Conservation (phyloP, 192 early-diverging fungal species). For the Coemansia sp. region DNA sequence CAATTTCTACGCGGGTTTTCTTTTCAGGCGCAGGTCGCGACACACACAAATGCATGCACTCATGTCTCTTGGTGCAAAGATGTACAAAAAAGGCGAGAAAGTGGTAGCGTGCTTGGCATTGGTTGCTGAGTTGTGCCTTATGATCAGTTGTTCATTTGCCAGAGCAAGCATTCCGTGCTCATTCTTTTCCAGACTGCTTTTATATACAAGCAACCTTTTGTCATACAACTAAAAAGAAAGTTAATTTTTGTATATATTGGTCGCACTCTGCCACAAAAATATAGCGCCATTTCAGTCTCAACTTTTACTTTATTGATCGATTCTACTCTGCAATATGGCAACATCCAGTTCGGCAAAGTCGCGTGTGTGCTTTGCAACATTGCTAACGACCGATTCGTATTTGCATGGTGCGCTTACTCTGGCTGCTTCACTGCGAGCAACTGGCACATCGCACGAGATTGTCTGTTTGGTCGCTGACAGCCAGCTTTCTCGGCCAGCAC, state of each 20-base stretch:
- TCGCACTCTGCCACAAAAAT: not conserved
- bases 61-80: not conserved
- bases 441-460: constrained; percentile 60
- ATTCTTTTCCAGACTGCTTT: not conserved
- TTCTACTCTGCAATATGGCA: constrained; percentile 2
- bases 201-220: not conserved
- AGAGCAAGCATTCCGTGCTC: not conserved
- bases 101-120: not conserved
- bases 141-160: not conserved
- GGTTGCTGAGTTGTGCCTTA: not conserved
- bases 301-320: not conserved
- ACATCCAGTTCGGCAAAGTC: not conserved
- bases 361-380: constrained; percentile 60
- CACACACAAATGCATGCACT: not conserved
- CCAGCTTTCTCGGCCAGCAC: constrained; percentile 58
- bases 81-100: not conserved
- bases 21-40: not conserved
- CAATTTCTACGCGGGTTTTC: not conserved
- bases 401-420: constrained; percentile 80
- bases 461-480: constrained; percentile 61
- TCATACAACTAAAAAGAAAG: not conserved
- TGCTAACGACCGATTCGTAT: constrained; percentile 84
- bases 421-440: constrained; percentile 66
- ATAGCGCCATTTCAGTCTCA: not conserved
- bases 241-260: not conserved